A percentile compares a stretch with the other conserved stretches of the same genome.
Evolutionary conservation across 768 basidiomycete species (phyloP).

Genomic region (Mycena alexandri): DNA sequence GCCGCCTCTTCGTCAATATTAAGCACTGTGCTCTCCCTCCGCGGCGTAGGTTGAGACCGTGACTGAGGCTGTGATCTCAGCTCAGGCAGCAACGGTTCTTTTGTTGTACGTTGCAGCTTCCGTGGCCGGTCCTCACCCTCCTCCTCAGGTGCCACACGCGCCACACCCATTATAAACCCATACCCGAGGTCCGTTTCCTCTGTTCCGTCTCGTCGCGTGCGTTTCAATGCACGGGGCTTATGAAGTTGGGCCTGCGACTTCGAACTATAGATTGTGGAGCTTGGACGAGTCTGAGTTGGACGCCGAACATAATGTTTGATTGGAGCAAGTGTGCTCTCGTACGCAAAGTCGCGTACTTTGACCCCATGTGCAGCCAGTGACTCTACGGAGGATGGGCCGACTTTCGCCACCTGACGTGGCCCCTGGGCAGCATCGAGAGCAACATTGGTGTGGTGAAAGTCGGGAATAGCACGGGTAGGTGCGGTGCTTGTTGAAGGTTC

Average conservation of each 20-base stretch:
- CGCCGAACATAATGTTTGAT: constrained; percentile 66
- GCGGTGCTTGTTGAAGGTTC: constrained; percentile 13
- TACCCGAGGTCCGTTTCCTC: constrained; percentile 26
- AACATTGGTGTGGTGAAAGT: neutral
- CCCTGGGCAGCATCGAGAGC: neutral
- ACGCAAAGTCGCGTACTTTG: constrained; percentile 68
- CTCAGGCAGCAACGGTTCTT: neutral
- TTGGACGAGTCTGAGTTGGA: constrained; percentile 56
- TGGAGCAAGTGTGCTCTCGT: constrained; percentile 75
- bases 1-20: constrained; percentile 14
- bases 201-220: constrained; percentile 28
- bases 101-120: constrained; percentile 18
- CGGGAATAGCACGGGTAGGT: constrained; percentile 3
- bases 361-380: constrained; percentile 51
- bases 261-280: neutral
- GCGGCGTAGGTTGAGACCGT: neutral
- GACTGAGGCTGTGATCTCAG: neutral
- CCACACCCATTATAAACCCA: constrained; percentile 30
- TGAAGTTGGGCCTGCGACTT: neutral
- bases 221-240: constrained; percentile 20
- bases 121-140: neutral
- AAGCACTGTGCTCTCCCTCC: constrained; percentile 20
- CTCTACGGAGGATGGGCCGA: constrained; percentile 42
- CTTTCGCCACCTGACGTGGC: neutral
- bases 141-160: constrained; percentile 14